Conservation (phyloP, 768 basidiomycete genomes). For the Boletus subcaerulescens region DNA sequence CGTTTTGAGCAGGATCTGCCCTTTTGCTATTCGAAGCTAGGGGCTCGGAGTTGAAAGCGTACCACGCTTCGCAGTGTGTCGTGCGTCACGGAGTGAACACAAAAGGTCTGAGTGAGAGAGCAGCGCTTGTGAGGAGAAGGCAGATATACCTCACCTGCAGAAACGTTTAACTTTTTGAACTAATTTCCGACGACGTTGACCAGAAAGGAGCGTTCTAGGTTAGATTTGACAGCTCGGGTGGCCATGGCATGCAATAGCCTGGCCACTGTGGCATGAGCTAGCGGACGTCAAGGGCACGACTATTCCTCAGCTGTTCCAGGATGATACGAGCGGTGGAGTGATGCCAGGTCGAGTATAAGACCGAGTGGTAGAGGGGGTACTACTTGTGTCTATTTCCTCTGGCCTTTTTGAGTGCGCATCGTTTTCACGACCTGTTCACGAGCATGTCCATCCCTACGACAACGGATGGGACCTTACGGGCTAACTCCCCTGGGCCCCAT, state of each 20-base stretch:
- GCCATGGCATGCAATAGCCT: not conserved
- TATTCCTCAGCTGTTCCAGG: not conserved
- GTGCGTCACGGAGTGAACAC: not conserved
- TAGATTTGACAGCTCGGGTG: not conserved
- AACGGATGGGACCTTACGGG: not conserved
- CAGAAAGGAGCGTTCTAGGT: not conserved
- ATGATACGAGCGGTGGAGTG: not conserved
- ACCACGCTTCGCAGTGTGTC: not conserved
- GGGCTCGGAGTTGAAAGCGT: not conserved
- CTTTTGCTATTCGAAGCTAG: constrained; percentile 12
- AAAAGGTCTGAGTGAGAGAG: constrained; percentile 8
- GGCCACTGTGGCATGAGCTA: not conserved
- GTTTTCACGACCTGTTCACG: constrained; percentile 1
- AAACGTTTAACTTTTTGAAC: not conserved
- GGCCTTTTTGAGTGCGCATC: constrained; percentile 2
- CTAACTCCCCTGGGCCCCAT: not conserved
- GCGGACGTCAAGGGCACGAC: not conserved
- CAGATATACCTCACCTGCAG: constrained; percentile 18
- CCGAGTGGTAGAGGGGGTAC: constrained; percentile 1
- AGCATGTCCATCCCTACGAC: constrained; percentile 11
- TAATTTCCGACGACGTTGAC: constrained; percentile 10
- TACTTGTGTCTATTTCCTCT: not conserved
- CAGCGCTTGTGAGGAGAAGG: constrained; percentile 1
- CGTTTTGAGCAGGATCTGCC: constrained; percentile 24
- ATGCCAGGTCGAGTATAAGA: constrained; percentile 21